Evolutionary conservation across 2,329 filamentous ascomycete genomes (phyloP).

Genomic region (Ceratocystis albifundus): DNA sequence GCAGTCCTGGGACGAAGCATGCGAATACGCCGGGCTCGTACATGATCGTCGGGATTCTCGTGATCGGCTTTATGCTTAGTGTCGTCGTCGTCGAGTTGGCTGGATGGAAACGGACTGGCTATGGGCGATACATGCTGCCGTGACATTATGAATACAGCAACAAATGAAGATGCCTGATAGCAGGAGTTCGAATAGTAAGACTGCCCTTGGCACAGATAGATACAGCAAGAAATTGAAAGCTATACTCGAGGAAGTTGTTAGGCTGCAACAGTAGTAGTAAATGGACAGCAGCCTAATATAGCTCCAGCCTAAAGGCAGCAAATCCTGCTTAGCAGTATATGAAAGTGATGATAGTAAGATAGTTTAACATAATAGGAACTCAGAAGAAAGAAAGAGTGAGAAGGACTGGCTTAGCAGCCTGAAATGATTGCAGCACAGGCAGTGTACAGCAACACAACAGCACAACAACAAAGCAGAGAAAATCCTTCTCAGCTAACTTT

Average conservation of each 20-base stretch:
- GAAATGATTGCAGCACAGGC: neutral
- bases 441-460: neutral
- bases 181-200: neutral
- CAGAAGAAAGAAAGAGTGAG: neutral
- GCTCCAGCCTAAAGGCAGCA: neutral
- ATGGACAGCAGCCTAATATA: neutral
- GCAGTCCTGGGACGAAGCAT: slow-evolving; percentile 11
- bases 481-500: neutral
- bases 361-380: slow-evolving; percentile 9
- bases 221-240: neutral
- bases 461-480: too few species aligned
- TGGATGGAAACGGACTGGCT: neutral
- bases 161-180: neutral
- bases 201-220: neutral
- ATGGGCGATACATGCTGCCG: neutral
- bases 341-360: slow-evolving; percentile 1
- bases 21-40: neutral
- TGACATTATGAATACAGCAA: slow-evolving; percentile 4
- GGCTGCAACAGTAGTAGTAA: neutral
- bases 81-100: neutral
- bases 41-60: slow-evolving; percentile 3
- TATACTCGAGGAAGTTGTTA: neutral
- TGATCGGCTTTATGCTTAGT: neutral
- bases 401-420: neutral
- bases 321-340: slow-evolving; percentile 4